phyloP scores from a whole-genome alignment of 495 filamentous ascomycete species.

The Amphirosellinia nigrospora region DNA sequence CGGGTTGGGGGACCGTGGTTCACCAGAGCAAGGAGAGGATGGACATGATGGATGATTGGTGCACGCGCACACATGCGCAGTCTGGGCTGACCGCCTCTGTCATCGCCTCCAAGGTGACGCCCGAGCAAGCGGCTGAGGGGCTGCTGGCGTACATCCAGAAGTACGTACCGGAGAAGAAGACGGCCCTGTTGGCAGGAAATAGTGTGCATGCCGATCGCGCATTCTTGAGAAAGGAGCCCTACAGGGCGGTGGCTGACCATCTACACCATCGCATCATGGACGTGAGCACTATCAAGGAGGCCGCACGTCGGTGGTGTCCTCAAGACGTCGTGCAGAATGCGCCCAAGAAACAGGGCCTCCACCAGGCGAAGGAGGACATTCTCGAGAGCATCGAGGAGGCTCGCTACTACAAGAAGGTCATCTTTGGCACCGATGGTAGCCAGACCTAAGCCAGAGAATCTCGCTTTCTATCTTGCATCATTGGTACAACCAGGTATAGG shows the following conservation, averaged over 20 bases:
- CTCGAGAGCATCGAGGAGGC: slow-evolving; percentile 94
- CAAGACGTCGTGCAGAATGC: slow-evolving; percentile 60
- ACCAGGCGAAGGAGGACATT: slow-evolving; percentile 89
- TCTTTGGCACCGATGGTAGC: slow-evolving; percentile 53
- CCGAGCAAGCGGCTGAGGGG: slow-evolving; percentile 71
- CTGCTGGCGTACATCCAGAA: slow-evolving; percentile 79
- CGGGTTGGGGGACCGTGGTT: slow-evolving; percentile 81
- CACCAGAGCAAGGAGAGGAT: slow-evolving; percentile 75
- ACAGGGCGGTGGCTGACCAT: slow-evolving; percentile 71
- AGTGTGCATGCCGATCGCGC: slow-evolving; percentile 87
- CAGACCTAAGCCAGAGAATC: background rate
- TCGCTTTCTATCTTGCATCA: background rate
- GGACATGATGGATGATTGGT: slow-evolving; percentile 75
- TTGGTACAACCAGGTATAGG: background rate
- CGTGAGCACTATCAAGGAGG: slow-evolving; percentile 90
- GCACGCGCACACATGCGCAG: slow-evolving; percentile 61
- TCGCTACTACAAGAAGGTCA: slow-evolving; percentile 71
- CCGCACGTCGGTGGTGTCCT: slow-evolving; percentile 78
- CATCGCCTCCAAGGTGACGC: slow-evolving; percentile 71
- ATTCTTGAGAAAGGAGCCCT: slow-evolving; percentile 78
- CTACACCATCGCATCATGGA: slow-evolving; percentile 91
- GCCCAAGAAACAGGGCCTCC: slow-evolving; percentile 75
- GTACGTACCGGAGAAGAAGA: slow-evolving; percentile 66
- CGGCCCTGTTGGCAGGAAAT: slow-evolving; percentile 84
- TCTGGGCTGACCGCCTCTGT: slow-evolving; percentile 83